Evolutionary conservation across 805 yeast species (phyloP).

Genomic region (Tetrapisispora fleetii): DNA sequence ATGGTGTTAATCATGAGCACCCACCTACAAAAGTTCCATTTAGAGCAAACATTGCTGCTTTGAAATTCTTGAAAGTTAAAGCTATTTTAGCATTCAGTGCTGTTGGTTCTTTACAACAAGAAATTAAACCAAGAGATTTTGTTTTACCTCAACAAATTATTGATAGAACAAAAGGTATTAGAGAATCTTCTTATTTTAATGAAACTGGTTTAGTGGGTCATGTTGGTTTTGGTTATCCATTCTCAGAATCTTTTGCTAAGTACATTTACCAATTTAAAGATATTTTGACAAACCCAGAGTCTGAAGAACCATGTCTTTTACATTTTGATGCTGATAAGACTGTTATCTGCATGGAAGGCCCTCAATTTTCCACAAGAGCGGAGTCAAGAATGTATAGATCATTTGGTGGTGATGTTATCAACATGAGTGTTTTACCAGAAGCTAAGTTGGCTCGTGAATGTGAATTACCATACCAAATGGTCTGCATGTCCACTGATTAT

Average conservation of each 20-base stretch:
- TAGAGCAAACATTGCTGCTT: constrained; percentile 91
- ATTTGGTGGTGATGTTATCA: constrained; percentile 92
- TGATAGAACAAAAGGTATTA: constrained; percentile 92
- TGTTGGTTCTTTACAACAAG: constrained; percentile 86
- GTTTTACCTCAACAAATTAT: constrained; percentile 94
- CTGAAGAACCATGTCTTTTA: constrained; percentile 54
- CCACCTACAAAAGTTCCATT: constrained; percentile 89
- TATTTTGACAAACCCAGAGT: constrained; percentile 44
- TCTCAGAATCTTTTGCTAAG: constrained; percentile 62
- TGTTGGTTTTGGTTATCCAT: constrained; percentile 96
- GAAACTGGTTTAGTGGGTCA: constrained; percentile 94
- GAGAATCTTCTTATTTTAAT: constrained; percentile 75
- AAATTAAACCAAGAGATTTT: constrained; percentile 89
- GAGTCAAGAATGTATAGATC: constrained; percentile 79
- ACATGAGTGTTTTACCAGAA: constrained; percentile 97
- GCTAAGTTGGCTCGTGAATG: constrained; percentile 95
- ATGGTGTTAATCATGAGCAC: constrained; percentile 81
- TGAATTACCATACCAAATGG: constrained; percentile 93
- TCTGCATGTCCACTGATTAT: constrained; percentile 98
- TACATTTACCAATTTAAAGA: constrained; percentile 52
- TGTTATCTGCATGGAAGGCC: constrained; percentile 97
- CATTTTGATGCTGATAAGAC: constrained; percentile 64
- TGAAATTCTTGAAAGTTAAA: constrained; percentile 77
- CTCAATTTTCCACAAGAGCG: constrained; percentile 94
- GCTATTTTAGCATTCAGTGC: constrained; percentile 90